Base-by-base conservation (phyloP, 1,139 yeast genomes). In the Sugiyamaella pinicola region DNA sequence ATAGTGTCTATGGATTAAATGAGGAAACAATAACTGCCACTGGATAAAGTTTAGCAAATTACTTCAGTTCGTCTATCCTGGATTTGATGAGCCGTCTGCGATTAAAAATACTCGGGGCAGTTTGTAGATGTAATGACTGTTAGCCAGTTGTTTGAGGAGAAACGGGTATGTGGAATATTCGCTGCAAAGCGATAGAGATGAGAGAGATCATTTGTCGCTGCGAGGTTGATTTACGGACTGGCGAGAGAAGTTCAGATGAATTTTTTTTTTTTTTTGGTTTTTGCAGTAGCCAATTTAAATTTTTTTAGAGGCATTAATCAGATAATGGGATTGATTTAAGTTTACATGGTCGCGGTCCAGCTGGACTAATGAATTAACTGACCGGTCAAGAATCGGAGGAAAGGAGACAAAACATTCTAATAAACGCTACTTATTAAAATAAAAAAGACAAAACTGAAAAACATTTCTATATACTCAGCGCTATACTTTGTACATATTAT, bases 401-500 rank as follows among this genome's bases (percentile, higher is more conserved):
- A 40, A 24, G 17, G 12, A 40, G 10, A 10, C 17, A 40, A 40
- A 40, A 40, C 34, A 40, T n/a, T 26, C 28, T 38, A 8, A 21
- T 22, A 37, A 8, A 31, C n/a, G n/a, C n/a, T n/a, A n/a, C 35
- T n/a, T 13, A 31, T 35, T 9, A n/a, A 33, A 33, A 33, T 12
- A 12, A 33, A 33, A 33, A 33, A 33, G 7, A 26, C 9, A 26
- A 2, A 33, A 33, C 6, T 33, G n/a, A 13, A 33, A n/a, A 33
- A n/a, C 33, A 42, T n/a, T 12, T 6, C n/a, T 44, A 15, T n/a
- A 18, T 35, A 18, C 34, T 39, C 13, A 41, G 24, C 7, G 35
- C 42, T 54, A 62, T 3, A 70, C 47, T 62, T 85, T 84, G 67
- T 87, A 93, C 49, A 93, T 67, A 12, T 88, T 77, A 68, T 93